phyloP scores from a whole-genome alignment of 2,329 filamentous ascomycete species.

The Aspergillus texensis region DNA sequence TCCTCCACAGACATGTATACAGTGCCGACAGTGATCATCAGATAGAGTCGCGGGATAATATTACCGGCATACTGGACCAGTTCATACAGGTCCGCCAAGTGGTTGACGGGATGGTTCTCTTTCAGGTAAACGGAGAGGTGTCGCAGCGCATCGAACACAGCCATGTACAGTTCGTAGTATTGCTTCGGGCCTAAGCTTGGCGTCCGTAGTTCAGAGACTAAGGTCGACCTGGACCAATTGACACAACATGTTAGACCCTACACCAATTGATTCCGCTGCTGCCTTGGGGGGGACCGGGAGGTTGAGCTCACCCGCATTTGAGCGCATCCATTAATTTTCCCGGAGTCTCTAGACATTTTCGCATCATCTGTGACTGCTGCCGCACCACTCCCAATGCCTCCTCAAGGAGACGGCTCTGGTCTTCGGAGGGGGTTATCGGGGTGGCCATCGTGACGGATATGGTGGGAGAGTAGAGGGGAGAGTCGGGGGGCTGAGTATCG shows the following conservation, averaged over 20 bases:
- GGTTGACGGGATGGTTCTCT: constrained; percentile 96
- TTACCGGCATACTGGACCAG: constrained; percentile 98
- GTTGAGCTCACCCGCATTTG: constrained; percentile 85
- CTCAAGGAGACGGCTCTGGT: constrained; percentile 90
- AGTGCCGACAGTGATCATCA: constrained; percentile 99
- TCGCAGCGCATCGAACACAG: constrained; percentile 95
- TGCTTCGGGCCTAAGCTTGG: constrained; percentile 98
- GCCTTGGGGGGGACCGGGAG: constrained; percentile 24
- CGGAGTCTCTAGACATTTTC: constrained; percentile 93
- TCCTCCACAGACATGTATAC: constrained; percentile 99
- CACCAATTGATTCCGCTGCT: constrained; percentile 23
- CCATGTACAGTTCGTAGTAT: constrained; percentile 99
- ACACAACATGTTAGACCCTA: constrained; percentile 10
- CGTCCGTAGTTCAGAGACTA: constrained; percentile 97
- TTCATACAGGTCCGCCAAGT: constrained; percentile 96
- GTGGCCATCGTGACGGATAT: constrained; percentile 49
- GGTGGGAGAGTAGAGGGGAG: constrained; percentile 22
- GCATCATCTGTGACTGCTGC: constrained; percentile 96
- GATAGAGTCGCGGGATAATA: constrained; percentile 91
- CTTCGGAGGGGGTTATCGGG: constrained; percentile 67
- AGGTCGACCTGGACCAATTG: constrained; percentile 71
- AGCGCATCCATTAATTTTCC: constrained; percentile 99
- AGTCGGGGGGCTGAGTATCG: constrained; percentile 22
- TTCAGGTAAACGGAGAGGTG: constrained; percentile 95
- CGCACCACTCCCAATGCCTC: constrained; percentile 95